phyloP scores from a whole-genome alignment of 768 basidiomycete genomes.

The Hygrocybe coccinea region DNA sequence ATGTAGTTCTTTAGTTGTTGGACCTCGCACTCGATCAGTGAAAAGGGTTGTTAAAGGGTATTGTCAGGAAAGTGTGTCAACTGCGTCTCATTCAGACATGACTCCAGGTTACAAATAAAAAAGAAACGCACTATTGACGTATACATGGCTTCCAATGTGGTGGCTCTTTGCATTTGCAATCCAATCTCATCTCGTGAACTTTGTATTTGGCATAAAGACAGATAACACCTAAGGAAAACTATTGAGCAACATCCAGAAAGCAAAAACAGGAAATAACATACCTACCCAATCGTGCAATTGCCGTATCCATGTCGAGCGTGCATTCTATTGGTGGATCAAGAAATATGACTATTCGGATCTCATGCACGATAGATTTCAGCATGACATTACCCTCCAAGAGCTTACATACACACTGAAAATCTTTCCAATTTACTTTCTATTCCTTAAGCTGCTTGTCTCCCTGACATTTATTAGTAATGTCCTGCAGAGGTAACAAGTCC shows the following conservation, averaged over 20 bases:
- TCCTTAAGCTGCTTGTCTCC: slow-evolving; percentile 71
- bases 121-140: slow-evolving; percentile 62
- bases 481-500: slow-evolving; percentile 46
- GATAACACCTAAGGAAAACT: slow-evolving; percentile 57
- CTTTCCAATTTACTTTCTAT: slow-evolving; percentile 55
- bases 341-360: slow-evolving; percentile 98
- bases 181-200: slow-evolving; percentile 97
- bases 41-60: slow-evolving; percentile 76
- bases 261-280: slow-evolving; percentile 22
- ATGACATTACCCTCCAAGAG: slow-evolving; percentile 68
- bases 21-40: slow-evolving; percentile 82
- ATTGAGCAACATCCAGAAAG: background rate
- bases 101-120: background rate
- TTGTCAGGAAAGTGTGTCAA: slow-evolving; percentile 69
- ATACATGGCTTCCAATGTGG: slow-evolving; percentile 68
- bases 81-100: slow-evolving; percentile 35
- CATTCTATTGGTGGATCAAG: slow-evolving; percentile 96
- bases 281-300: slow-evolving; percentile 90
- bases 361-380: slow-evolving; percentile 85
- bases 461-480: slow-evolving; percentile 59
- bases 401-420: slow-evolving; percentile 31
- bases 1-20: slow-evolving; percentile 87
- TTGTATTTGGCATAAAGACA: slow-evolving; percentile 82
- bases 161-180: slow-evolving; percentile 75
- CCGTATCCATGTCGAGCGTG: slow-evolving; percentile 82